Base-by-base conservation (phyloP, 768 basidiomycete genomes). In the Lactarius psammicola region DNA sequence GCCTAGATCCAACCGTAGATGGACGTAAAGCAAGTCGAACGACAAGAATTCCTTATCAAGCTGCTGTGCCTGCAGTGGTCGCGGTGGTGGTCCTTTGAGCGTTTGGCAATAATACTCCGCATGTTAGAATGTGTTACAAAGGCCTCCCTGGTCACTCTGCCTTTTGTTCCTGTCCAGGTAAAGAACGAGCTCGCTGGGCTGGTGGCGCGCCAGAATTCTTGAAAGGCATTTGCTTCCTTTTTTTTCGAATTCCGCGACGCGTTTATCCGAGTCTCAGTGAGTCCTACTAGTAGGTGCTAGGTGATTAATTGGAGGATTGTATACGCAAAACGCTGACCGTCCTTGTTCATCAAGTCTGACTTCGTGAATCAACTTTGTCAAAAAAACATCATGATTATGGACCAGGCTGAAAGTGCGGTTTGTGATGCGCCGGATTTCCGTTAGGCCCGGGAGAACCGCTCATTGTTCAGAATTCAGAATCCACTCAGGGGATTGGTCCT, bases 211-310 rank as follows among this genome's bases (percentile, higher is more conserved):
- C 40, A 57, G 17, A 26, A 40, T 40, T n/a, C 34, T 64, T 23
- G 31, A 58, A 49, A 30, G 20, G 15, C 56, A 53, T 66, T 66
- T 66, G 49, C 65, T 42, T 31, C 60, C 65, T 34, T 42, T 66
- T 44, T 66, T 66, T 62, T 66, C 44, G 65, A 54, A 54, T 51
- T 49, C 60, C 60, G 65, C 61, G 65, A 49, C 56, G 42, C 40
- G 49, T 57, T 38, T 49, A 59, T 58, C 65, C 34, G 51, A 42
- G 20, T 28, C 23, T 10, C 55, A 33, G 13, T 38, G 13, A 59
- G 28, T 2, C 7, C 42, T n/a, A n/a, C 36, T 38, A 38, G 36
- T 20, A 20, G 15, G 59, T n/a, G 10, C 30, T 20, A 31, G 40
- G n/a, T 49, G 46, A 49, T 49, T 49, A 6, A 49, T 13, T 26